Evolutionary conservation across 345 rosid genomes (phyloP).

Genomic region (Acer saccharum): DNA sequence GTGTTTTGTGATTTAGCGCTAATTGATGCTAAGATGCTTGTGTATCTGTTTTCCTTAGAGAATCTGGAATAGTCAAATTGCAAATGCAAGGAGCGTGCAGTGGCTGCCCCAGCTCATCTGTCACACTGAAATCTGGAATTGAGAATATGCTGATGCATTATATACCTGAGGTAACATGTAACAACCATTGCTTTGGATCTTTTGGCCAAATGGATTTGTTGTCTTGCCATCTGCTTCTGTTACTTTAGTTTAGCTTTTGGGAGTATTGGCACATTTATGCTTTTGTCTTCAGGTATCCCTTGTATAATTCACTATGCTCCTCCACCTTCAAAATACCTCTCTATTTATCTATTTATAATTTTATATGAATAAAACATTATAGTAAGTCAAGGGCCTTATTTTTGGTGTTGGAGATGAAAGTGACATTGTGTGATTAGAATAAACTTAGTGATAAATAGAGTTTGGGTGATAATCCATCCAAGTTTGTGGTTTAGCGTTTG

Average conservation of each 20-base stretch:
- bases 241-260: too few relatives aligned
- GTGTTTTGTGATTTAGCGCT: background rate
- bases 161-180: constrained; percentile 76
- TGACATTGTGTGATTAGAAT: background rate
- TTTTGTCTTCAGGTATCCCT: too few relatives aligned
- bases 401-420: too few relatives aligned
- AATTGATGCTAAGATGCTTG: constrained; percentile 9
- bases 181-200: background rate
- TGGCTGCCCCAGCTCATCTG: constrained; percentile 98
- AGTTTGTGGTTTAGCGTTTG: background rate
- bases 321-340: too few relatives aligned
- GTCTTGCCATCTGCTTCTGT: too few relatives aligned
- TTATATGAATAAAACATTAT: too few relatives aligned
- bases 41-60: constrained; percentile 46
- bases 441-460: background rate
- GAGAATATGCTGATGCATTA: constrained; percentile 99
- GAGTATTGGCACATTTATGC: too few relatives aligned
- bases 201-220: constrained; percentile 18
- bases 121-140: constrained; percentile 95
- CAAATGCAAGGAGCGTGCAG: constrained; percentile 99
- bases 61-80: constrained; percentile 88
- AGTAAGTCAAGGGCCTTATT: too few relatives aligned
- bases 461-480: background rate
- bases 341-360: too few relatives aligned
- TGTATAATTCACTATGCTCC: too few relatives aligned